These are phyloP conservation scores for Cryptomeria japonica DNA, from an alignment of 75 land plant genomes.

Conservation along the genomic window DNA sequence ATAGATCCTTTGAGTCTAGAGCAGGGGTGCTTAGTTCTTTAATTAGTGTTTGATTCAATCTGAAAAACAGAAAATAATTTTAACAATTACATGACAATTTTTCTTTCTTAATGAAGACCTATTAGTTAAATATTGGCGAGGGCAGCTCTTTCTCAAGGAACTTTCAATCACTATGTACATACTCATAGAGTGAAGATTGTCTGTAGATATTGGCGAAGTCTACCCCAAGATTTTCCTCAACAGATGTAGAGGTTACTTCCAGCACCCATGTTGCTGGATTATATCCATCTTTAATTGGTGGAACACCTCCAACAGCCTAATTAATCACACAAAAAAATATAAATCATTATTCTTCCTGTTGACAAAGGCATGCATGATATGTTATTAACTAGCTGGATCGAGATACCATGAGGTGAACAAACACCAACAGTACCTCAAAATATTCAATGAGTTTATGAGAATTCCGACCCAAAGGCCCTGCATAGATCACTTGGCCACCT, in stretches of 20 bases:
- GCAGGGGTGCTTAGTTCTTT: conserved; percentile 56
- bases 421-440: conserved; percentile 23
- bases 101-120: background rate
- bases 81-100: background rate
- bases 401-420: background rate
- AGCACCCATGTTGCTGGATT: conserved; percentile 85
- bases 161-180: conserved; percentile 1
- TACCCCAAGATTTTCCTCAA: conserved; percentile 49
- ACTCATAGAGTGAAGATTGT: conserved; percentile 59
- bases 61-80: conserved; percentile 16
- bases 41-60: conserved; percentile 50
- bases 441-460: conserved; percentile 38
- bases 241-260: conserved; percentile 49
- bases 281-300: conserved; percentile 54
- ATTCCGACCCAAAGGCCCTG: conserved; percentile 35
- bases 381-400: background rate
- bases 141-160: background rate
- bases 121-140: background rate
- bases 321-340: background rate
- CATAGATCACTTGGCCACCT: conserved; percentile 45
- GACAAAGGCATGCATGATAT: background rate
- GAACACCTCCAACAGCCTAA: conserved; percentile 51
- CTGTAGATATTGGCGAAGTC: conserved; percentile 56
- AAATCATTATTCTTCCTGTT: background rate
- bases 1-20: conserved; percentile 50